Evolutionary conservation across 345 rosid species (phyloP).

Genomic region (Corchorus olitorius): DNA sequence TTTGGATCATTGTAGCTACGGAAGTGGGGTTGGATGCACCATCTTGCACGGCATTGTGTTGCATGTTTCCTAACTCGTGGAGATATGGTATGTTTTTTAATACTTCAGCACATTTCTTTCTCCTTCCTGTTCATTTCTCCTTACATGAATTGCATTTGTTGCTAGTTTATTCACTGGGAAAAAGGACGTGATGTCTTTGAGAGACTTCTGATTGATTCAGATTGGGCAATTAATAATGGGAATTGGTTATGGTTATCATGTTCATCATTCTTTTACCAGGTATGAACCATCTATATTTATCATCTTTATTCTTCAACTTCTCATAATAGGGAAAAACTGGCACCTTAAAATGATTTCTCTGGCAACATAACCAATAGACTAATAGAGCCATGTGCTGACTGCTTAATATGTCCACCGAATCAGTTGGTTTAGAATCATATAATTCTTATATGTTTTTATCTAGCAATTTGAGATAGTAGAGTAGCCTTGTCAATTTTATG

Average conservation of each 20-base stretch:
- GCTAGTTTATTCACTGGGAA: constrained; percentile 95
- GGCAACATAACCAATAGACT: not conserved
- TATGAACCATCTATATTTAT: constrained; percentile 10
- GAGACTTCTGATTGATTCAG: constrained; percentile 91
- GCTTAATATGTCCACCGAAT: not conserved
- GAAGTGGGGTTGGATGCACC: constrained; percentile 99
- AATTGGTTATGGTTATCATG: constrained; percentile 98
- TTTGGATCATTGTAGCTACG: constrained; percentile 54
- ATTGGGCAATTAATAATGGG: constrained; percentile 93
- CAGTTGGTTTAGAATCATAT: not conserved
- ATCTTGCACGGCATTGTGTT: constrained; percentile 86
- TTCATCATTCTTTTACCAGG: constrained; percentile 99
- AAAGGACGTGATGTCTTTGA: constrained; percentile 95
- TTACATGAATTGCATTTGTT: constrained; percentile 38
- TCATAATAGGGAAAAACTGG: not conserved
- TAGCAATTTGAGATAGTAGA: not conserved
- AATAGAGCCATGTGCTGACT: not conserved
- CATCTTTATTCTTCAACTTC: not conserved
- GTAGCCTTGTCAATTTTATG: not conserved
- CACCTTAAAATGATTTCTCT: not conserved
- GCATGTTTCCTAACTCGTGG: constrained; percentile 98
- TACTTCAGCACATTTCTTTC: not conserved
- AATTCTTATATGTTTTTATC: not conserved
- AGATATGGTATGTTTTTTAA: constrained; percentile 65
- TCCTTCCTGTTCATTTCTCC: constrained; percentile 15